Conservation (phyloP, 805 yeast genomes). For the Wickerhamomyces bovis region DNA sequence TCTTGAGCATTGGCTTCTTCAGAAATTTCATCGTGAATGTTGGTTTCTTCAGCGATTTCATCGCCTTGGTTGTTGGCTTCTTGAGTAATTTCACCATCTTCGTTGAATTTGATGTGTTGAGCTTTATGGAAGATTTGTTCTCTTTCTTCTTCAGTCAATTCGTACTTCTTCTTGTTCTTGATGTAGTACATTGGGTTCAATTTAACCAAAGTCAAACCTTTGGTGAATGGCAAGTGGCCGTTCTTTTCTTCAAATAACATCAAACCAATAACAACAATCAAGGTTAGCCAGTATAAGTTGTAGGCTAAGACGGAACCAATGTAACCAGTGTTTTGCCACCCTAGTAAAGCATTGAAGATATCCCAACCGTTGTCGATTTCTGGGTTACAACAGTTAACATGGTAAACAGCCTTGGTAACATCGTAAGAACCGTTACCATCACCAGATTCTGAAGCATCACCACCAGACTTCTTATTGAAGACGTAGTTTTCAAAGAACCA, state of each 20-base stretch:
- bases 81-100: constrained; percentile 26
- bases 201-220: constrained; percentile 40
- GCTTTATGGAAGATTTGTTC: constrained; percentile 44
- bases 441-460: constrained; percentile 92
- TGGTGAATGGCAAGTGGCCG: constrained; percentile 73
- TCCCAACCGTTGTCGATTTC: constrained; percentile 93
- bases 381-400: constrained; percentile 96
- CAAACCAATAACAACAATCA: constrained; percentile 48
- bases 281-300: constrained; percentile 78
- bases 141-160: constrained; percentile 46
- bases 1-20: not conserved
- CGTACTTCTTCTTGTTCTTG: constrained; percentile 60
- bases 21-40: not conserved
- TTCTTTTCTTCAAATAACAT: constrained; percentile 80
- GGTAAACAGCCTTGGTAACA: constrained; percentile 78
- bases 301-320: constrained; percentile 87
- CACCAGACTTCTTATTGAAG: constrained; percentile 69
- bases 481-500: constrained; percentile 79
- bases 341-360: constrained; percentile 87
- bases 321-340: constrained; percentile 97
- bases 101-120: constrained; percentile 30
- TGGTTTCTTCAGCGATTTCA: constrained; percentile 10
- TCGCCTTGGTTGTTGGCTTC: constrained; percentile 26
- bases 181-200: constrained; percentile 71
- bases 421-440: constrained; percentile 94